Evolutionary conservation across 345 rosid genomes (phyloP).

Genomic region (Citrus sp.): DNA sequence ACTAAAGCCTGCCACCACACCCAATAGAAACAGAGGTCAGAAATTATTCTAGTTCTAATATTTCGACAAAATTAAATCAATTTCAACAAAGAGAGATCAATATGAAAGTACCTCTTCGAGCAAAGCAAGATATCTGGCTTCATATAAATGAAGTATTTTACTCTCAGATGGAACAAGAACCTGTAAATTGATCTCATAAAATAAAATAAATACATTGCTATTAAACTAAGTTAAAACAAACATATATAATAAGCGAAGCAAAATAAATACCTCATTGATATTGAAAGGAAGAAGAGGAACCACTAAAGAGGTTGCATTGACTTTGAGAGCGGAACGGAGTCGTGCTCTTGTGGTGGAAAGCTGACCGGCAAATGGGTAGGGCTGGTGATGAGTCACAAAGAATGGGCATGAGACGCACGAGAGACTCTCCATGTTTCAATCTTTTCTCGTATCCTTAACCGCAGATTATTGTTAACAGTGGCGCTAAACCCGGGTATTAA

Average conservation of each 20-base stretch:
- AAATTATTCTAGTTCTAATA: not conserved
- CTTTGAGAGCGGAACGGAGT: constrained; percentile 13
- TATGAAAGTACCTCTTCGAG: constrained; percentile 60
- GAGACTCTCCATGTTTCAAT: not conserved
- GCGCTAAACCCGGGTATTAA: not conserved
- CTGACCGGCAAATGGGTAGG: not conserved
- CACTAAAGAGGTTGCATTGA: constrained; percentile 31
- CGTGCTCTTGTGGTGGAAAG: not conserved
- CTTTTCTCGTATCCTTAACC: not conserved
- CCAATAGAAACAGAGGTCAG: constrained; percentile 3
- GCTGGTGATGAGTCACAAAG: not conserved
- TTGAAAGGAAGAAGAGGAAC: constrained; percentile 68
- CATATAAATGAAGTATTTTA: constrained; percentile 67
- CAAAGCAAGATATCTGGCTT: constrained; percentile 70
- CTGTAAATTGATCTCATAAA: constrained; percentile 22
- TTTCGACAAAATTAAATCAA: not conserved
- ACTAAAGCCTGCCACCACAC: constrained; percentile 46
- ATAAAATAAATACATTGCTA: not conserved
- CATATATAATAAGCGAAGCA: not conserved
- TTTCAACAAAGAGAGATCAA: not conserved
- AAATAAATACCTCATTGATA: constrained; percentile 39
- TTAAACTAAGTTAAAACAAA: not conserved
- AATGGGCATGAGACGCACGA: not conserved
- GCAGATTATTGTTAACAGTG: not conserved
- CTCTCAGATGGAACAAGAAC: constrained; percentile 79